Percentiles rank a stretch among this genome's conserved stretches.
Evolutionary conservation across 1,139 yeast genomes (phyloP).

Genomic region (Candida tetrigidarum): DNA sequence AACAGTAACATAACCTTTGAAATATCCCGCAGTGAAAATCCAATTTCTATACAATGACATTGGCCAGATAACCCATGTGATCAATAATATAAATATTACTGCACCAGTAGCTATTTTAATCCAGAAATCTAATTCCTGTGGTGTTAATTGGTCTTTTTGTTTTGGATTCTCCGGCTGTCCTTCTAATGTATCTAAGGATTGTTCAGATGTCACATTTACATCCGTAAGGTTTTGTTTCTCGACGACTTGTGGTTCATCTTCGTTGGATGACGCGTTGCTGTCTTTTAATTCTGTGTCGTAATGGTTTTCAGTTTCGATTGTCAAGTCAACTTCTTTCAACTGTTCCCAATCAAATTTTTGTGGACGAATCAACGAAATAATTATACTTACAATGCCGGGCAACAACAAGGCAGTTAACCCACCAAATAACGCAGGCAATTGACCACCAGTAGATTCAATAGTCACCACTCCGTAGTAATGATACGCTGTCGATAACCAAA

Average conservation of each 20-base stretch:
- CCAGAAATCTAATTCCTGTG: conserved; percentile 22
- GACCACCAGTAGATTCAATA: conserved; percentile 29
- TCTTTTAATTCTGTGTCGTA: neutral
- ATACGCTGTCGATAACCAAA: conserved; percentile 32
- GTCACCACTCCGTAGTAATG: conserved; percentile 28
- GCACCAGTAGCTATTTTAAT: conserved; percentile 35
- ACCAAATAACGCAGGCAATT: conserved; percentile 37
- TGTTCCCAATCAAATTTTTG: conserved; percentile 36
- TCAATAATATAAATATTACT: conserved; percentile 29
- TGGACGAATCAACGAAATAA: conserved; percentile 31
- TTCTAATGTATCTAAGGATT: too few relatives aligned
- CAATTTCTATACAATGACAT: conserved; percentile 49
- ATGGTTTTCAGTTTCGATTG: conserved; percentile 6
- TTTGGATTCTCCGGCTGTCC: conserved; percentile 3
- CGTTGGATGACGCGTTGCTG: neutral
- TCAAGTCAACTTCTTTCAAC: conserved; percentile 26
- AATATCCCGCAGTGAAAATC: conserved; percentile 41
- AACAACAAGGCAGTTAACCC: conserved; percentile 34
- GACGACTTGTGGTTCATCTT: neutral
- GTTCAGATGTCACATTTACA: conserved; percentile 18
- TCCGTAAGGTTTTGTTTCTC: neutral
- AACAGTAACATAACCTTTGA: conserved; percentile 45
- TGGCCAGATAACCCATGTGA: conserved; percentile 50
- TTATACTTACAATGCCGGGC: conserved; percentile 32
- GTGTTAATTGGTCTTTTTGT: conserved; percentile 13